Base-by-base conservation (phyloP, 2,329 filamentous ascomycete genomes). In the Fusarium longipes region DNA sequence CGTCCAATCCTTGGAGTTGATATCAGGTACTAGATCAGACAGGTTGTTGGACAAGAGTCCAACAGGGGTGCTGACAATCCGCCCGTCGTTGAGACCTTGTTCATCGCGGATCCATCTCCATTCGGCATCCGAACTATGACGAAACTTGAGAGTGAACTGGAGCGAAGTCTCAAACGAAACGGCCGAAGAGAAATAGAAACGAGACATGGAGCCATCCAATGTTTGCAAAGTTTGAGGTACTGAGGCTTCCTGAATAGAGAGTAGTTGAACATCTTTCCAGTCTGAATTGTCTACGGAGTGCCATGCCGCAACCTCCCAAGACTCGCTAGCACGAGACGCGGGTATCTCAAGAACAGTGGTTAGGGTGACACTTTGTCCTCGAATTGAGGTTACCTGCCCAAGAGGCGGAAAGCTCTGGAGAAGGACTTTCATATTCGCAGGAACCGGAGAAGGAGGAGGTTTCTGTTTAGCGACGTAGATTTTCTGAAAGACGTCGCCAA, bases 301-400 rank as follows among this genome's bases (percentile, higher is more conserved):
- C 92, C 93, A 97, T 9, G 96, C 78, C 17, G 87, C 86, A 30
- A 93, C 86, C 70, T 96, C 86, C 90, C 92, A 96, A 20, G 82
- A 73, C 63, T 87, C 81, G 17, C 85, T 79, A 9, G 82, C 82
- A 44, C 84, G 84, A 33, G 81, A 81, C 22, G 76, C 77, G 38
- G 87, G 86, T 39, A 90, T 86, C 70, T 94, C 89, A 30, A 97
- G 82, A 14, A 94, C 78, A 8, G 91, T 89, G 1, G 86, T 89
- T 68, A 97, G 90, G 1, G 77, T 75, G 36, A 91, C 81, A 72
- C 84, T 69, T 3, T 73, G 73, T 20, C 76, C 74, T 25, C 81
- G 77, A 20, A 92, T 74, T 47, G 86, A 83, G 3, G 92, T 93
- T 24, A 91, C 85, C 75, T 94, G 91, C 3, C 90, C 92, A 50